phyloP scores from a whole-genome alignment of 495 filamentous ascomycete genomes.

The Platismatia glauca region DNA sequence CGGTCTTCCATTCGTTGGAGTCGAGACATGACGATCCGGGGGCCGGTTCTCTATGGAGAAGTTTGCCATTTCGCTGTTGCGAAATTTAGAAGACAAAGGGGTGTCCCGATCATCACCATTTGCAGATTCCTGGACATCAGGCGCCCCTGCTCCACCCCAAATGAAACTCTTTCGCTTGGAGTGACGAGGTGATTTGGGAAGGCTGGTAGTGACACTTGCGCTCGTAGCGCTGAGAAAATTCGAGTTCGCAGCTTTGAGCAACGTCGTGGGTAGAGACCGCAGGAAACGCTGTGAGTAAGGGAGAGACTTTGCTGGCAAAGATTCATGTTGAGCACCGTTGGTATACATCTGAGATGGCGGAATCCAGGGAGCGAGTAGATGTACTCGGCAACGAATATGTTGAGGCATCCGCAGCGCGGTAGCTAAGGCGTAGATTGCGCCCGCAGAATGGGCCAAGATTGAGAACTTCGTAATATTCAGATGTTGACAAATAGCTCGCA shows the following conservation, averaged over 20 bases:
- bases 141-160: slow-evolving; percentile 32
- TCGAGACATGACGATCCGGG: slow-evolving; percentile 4
- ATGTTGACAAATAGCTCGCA: slow-evolving; percentile 86
- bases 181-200: slow-evolving; percentile 62
- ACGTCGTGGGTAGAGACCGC: slow-evolving; percentile 79
- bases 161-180: slow-evolving; percentile 50
- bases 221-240: slow-evolving; percentile 90
- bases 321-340: slow-evolving; percentile 63
- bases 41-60: slow-evolving; percentile 13
- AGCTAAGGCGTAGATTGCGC: slow-evolving; percentile 93
- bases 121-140: slow-evolving; percentile 13
- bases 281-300: slow-evolving; percentile 89
- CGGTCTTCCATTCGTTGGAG: slow-evolving; percentile 3
- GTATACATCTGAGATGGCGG: slow-evolving; percentile 92
- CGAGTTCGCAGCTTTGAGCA: slow-evolving; percentile 89
- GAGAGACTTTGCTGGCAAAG: slow-evolving; percentile 70
- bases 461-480: slow-evolving; percentile 95
- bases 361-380: slow-evolving; percentile 96
- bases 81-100: not conserved
- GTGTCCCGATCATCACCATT: not conserved
- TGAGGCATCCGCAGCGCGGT: slow-evolving; percentile 94
- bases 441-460: slow-evolving; percentile 93
- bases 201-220: slow-evolving; percentile 74
- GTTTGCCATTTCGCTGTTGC: not conserved
- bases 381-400: slow-evolving; percentile 88